Conservation (phyloP, 306 rosid species). For the Sicyos edulis region DNA sequence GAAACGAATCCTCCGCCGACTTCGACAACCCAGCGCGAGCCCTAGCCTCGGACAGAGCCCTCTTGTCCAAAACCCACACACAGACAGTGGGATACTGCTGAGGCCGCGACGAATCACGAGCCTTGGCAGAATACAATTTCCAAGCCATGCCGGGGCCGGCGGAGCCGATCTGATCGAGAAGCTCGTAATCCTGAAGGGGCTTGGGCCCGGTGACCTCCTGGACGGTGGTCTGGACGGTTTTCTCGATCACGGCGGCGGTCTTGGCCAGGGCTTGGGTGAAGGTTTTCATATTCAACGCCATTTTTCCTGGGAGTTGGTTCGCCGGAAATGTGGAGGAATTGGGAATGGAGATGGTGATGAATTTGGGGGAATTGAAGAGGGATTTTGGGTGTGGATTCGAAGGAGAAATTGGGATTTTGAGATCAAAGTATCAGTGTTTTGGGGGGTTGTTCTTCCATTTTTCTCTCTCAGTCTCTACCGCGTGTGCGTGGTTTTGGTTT, state of each 20-base stretch:
- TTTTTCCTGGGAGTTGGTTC: constrained; percentile 12
- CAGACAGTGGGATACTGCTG: constrained; percentile 88
- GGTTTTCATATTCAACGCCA: constrained; percentile 93
- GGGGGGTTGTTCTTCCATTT: background rate
- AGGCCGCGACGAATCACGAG: constrained; percentile 69
- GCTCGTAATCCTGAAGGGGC: constrained; percentile 88
- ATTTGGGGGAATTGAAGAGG: background rate
- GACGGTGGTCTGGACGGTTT: constrained; percentile 79
- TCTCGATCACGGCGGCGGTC: constrained; percentile 92
- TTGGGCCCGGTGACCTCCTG: constrained; percentile 98
- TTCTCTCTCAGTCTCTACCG: constrained; percentile 6
- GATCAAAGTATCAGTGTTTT: constrained; percentile 11
- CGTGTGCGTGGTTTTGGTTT: background rate
- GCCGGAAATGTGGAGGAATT: constrained; percentile 12
- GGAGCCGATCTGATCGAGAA: constrained; percentile 89
- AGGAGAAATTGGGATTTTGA: background rate
- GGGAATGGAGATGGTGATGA: background rate
- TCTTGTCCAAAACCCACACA: constrained; percentile 89
- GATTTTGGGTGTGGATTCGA: background rate
- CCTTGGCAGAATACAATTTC: constrained; percentile 68
- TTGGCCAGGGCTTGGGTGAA: constrained; percentile 96
- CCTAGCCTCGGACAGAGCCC: constrained; percentile 58
- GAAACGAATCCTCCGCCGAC: constrained; percentile 71
- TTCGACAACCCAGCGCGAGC: constrained; percentile 64
- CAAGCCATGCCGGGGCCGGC: constrained; percentile 85